A percentile compares a stretch with the other conserved stretches of the same genome.
Evolutionary conservation across 805 yeast genomes (phyloP).

Genomic region (Candida khao-thaluensis): DNA sequence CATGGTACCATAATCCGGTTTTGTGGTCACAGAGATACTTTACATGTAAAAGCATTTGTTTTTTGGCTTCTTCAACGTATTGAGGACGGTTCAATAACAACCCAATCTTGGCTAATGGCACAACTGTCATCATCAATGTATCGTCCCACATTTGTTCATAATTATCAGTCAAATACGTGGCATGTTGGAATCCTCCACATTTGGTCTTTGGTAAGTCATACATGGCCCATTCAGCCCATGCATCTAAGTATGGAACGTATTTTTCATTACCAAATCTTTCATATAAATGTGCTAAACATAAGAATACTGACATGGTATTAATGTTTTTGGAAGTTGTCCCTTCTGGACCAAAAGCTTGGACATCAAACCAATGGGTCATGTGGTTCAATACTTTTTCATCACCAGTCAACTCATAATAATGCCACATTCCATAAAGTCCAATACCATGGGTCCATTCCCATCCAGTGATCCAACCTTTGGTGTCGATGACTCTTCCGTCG

Average conservation of each 20-base stretch:
- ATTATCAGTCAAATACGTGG: constrained; percentile 29
- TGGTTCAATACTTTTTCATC: constrained; percentile 20
- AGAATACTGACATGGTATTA: constrained; percentile 35
- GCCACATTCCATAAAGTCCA: constrained; percentile 39
- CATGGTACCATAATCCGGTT: constrained; percentile 35
- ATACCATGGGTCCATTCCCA: constrained; percentile 44
- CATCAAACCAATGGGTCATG: constrained; percentile 28
- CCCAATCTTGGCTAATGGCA: constrained; percentile 36
- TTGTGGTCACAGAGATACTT: constrained; percentile 29
- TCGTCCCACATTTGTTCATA: constrained; percentile 30
- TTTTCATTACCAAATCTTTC: constrained; percentile 20
- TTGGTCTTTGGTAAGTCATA: constrained; percentile 27
- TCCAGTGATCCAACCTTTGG: constrained; percentile 38
- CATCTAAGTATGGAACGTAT: constrained; percentile 27
- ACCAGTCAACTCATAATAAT: constrained; percentile 28
- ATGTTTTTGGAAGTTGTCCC: constrained; percentile 34
- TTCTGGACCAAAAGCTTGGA: constrained; percentile 25
- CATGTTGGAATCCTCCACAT: constrained; percentile 36
- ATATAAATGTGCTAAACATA: constrained; percentile 29
- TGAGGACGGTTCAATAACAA: constrained; percentile 25
- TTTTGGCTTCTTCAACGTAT: constrained; percentile 33
- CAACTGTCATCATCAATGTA: constrained; percentile 37
- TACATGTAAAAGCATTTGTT: constrained; percentile 31
- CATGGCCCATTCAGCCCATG: constrained; percentile 37
- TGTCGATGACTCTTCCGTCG: constrained; percentile 33